Percentiles rank a stretch among this genome's conserved stretches.
Conservation (phyloP, 2,329 filamentous ascomycete genomes). For the Colletotrichum lindemuthianum region DNA sequence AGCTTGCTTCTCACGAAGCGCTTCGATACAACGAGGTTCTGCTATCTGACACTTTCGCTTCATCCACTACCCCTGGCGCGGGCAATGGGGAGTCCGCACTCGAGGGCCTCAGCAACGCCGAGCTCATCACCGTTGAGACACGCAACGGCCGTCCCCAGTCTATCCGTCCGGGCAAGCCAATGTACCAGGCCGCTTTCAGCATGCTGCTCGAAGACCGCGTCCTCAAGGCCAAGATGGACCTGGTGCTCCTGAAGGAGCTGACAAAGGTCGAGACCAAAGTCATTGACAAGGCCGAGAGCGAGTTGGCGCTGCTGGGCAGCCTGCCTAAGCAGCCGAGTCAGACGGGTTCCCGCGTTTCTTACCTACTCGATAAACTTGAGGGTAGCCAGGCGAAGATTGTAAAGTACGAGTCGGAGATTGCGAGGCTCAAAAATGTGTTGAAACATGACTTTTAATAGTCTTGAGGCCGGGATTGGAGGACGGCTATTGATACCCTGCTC, state of each 20-base stretch:
- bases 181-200: constrained; percentile 86
- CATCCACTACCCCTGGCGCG: constrained; percentile 57
- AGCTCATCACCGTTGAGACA: constrained; percentile 82
- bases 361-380: constrained; percentile 78
- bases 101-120: constrained; percentile 82
- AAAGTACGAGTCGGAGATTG: constrained; percentile 78
- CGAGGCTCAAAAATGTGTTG: constrained; percentile 76
- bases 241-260: constrained; percentile 75
- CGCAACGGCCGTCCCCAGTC: constrained; percentile 79
- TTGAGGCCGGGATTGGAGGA: not conserved
- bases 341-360: constrained; percentile 72
- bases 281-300: constrained; percentile 82
- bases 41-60: constrained; percentile 78
- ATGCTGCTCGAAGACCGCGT: constrained; percentile 77
- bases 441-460: constrained; percentile 41
- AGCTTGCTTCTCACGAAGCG: constrained; percentile 73
- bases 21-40: constrained; percentile 89
- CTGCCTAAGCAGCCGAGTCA: constrained; percentile 78
- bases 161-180: constrained; percentile 84
- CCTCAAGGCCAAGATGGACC: constrained; percentile 77
- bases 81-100: constrained; percentile 78
- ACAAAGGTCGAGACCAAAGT: constrained; percentile 76
- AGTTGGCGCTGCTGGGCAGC: constrained; percentile 76
- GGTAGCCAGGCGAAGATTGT: constrained; percentile 80
- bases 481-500: constrained; percentile 14